Percentiles rank a stretch among this genome's conserved stretches.
These are phyloP conservation scores for Lyophyllum atratum DNA, from an alignment of 768 basidiomycete genomes.

Conservation along the genomic window DNA sequence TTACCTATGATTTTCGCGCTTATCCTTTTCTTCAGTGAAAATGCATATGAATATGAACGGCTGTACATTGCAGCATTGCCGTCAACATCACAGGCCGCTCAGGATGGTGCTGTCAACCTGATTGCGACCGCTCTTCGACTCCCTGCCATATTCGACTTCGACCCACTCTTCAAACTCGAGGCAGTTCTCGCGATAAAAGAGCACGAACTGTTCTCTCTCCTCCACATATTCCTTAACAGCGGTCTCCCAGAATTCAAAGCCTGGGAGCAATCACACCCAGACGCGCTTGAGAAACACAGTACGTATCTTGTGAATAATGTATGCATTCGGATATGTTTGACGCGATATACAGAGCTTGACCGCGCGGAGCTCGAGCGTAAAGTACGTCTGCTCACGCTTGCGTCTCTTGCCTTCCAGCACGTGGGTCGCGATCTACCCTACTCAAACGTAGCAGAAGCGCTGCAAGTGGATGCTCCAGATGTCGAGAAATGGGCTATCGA, in stretches of 20 bases:
- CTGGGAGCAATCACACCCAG: conserved; percentile 58
- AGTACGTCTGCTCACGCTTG: conserved; percentile 75
- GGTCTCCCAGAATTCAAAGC: conserved; percentile 61
- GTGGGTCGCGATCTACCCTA: conserved; percentile 77
- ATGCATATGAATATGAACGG: conserved; percentile 66
- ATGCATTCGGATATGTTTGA: conserved; percentile 5
- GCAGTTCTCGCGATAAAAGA: conserved; percentile 65
- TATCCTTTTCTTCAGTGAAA: conserved; percentile 38
- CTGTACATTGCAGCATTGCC: conserved; percentile 64
- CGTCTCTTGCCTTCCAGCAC: conserved; percentile 76
- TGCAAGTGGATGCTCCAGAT: conserved; percentile 63
- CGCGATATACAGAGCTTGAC: conserved; percentile 50
- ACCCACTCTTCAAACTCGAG: conserved; percentile 76
- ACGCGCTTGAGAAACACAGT: conserved; percentile 60
- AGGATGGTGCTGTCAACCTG: conserved; percentile 56
- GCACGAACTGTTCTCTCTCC: conserved; percentile 72
- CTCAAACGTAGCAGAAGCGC: conserved; percentile 60
- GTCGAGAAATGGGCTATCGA: conserved; percentile 91
- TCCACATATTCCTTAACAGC: conserved; percentile 71
- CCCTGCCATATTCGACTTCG: conserved; percentile 77
- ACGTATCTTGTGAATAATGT: conserved; percentile 25
- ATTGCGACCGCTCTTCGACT: conserved; percentile 68
- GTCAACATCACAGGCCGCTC: conserved; percentile 49
- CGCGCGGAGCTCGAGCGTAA: conserved; percentile 67
- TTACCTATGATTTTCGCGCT: background rate